Evolutionary conservation across 2,329 filamentous ascomycete genomes (phyloP), one percentile per base, ranked within the genome.

Genomic region (Esteya vermicola): DNA sequence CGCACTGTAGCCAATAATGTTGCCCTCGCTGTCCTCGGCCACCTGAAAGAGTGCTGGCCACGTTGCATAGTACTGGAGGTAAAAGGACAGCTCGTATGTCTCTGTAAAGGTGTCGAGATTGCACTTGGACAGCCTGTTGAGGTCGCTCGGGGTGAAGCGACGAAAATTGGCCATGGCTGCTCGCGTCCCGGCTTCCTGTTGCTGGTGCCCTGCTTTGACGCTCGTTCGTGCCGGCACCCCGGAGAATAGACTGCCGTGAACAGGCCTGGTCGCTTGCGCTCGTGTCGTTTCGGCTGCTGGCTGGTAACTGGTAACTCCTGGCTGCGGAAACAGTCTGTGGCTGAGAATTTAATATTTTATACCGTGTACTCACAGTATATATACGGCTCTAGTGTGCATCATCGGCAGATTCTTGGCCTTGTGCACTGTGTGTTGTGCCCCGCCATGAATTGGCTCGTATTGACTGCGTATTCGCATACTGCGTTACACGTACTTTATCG

Each of bases 41-140:
- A 93, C 84, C 55, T 85, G 85, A 64, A 95, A 96, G 33, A 96
- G 73, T 21, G 86, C 81, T 2, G 91, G 91, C 91, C 91, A 98
- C 68, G 84, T 85, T 39, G 86, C 85, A 48, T 94, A 78, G 62
- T 98, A 98, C 54, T 93, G 84, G 44, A 95, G 75, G 64, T 98
- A 98, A 66, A 96, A 98, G 46, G 78, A 75, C 48, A 94, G 73
- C 58, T 93, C 86, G 65, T 96, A 98, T 42, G 93, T 96, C 64
- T 98, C 91, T n/a, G 91, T 96, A 46, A 95, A 70, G 31, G 85
- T 85, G 56, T 98, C 91, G 46, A 98, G 78, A 57, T 98, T 98
- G 62, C 88, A 94, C 48, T 86, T 79, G 50, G 93, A 93, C 60
- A 96, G 81, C 50, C 79, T 81, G 61, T 94, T 78, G 46, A 96